Conservation (phyloP, 2,329 filamentous ascomycete species). For the Colletotrichum sp. region DNA sequence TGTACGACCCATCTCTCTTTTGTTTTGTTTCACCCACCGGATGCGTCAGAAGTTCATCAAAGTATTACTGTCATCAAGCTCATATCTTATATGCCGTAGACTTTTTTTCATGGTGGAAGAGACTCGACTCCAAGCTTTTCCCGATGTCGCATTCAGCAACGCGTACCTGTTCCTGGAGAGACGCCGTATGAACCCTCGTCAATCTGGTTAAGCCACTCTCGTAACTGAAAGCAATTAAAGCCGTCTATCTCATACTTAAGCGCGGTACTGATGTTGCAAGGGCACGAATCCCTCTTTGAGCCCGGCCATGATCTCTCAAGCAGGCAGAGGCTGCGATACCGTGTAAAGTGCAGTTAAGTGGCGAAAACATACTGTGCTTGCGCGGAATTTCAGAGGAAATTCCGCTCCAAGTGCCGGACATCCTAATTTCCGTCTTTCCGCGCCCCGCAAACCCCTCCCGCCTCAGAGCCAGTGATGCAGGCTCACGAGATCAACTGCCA, state of each 20-base stretch:
- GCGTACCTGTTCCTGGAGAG: background rate
- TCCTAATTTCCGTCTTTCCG: background rate
- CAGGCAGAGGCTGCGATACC: fast-evolving
- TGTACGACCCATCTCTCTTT: background rate
- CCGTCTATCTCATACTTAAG: background rate
- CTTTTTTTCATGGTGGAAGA: background rate
- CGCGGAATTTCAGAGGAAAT: background rate
- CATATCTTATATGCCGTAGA: background rate
- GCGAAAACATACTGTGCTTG: fast-evolving
- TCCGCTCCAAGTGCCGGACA: background rate
- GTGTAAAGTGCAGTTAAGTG: background rate
- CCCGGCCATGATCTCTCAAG: background rate
- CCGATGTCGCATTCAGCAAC: background rate
- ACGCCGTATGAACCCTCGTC: background rate
- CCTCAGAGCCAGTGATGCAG: background rate
- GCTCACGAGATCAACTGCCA: background rate
- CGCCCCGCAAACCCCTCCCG: background rate
- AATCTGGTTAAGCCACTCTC: background rate
- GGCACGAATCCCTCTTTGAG: background rate
- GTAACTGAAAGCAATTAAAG: background rate
- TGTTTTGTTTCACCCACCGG: background rate
- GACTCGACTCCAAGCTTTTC: background rate
- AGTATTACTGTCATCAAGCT: background rate
- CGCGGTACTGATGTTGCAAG: background rate
- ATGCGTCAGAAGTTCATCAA: background rate